Base-by-base conservation (phyloP, 805 yeast genomes). In the Wickerhamiella azyma region DNA sequence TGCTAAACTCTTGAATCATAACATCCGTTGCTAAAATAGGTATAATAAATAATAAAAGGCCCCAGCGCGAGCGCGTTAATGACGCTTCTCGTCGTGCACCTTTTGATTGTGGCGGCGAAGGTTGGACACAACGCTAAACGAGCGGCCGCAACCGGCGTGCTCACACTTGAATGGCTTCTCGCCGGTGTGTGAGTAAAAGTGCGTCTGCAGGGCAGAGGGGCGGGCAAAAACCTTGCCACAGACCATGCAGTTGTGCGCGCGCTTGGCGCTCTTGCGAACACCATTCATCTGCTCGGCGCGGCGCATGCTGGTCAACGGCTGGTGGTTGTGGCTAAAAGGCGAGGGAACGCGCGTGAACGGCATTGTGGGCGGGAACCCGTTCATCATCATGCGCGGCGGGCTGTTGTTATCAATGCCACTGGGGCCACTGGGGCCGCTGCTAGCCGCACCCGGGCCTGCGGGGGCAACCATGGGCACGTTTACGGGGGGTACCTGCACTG, bases 171-270 rank as follows among this genome's bases (percentile, higher is more conserved):
- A 80, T 9, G 88, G 88, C 52, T 79, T 79, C 55, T 79, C 85
- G 28, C 88, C 88, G 0, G 86, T 79, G 60, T 85, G 96, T 10
- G 86, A 79, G 59, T 82, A 77, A 57, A 74, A 70, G 64, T 85
- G 96, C 6, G 89, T 85, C 59, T 77, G 80, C 47, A 85, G 68
- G 4, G 92, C 81, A 7, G 85, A 77, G 5, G 95, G 95, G 52
- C 96, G 69, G 48, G 85, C 80, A 66, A 86, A 86, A 39, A 77
- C 78, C 59, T 85, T 83, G 43, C 76, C 70, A 60, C 95, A 85
- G 26, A 77, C 72, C 21, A 51, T 49, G 52, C 70, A 59, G 43
- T 56, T 54, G 53, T 66, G 65, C 49, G 61, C 59, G 37, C 52
- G 52, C 39, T 40, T 40, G 11, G 47, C 13, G 10, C 30, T 17